Percentiles rank a stretch among this genome's conserved stretches.
These are phyloP conservation scores for Moricandia moricandioides DNA, from an alignment of 345 rosid species.

Conservation along the genomic window DNA sequence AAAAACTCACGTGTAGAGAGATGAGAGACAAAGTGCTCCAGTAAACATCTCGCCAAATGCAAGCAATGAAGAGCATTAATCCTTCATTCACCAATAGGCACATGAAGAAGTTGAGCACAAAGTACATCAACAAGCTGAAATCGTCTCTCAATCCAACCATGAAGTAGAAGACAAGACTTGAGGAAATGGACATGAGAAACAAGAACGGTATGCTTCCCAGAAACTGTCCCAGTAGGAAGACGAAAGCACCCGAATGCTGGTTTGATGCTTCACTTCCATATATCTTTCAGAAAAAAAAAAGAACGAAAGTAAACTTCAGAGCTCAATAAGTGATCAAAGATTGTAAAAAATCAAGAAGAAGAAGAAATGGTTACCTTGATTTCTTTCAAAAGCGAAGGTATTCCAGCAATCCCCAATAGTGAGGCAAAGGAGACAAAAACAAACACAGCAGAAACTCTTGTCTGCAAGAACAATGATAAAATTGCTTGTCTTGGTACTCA, in stretches of 20 bases:
- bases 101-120: constrained; percentile 90
- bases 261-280: constrained; percentile 82
- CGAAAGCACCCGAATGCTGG: constrained; percentile 87
- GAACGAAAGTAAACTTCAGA: background rate
- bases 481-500: background rate
- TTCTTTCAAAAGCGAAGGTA: constrained; percentile 72
- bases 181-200: constrained; percentile 92
- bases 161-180: constrained; percentile 95
- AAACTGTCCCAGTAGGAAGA: constrained; percentile 85
- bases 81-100: constrained; percentile 95
- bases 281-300: constrained; percentile 61
- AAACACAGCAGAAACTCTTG: constrained; percentile 84
- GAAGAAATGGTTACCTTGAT: constrained; percentile 55
- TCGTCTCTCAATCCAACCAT: constrained; percentile 77
- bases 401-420: constrained; percentile 81
- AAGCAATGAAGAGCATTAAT: constrained; percentile 59
- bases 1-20: constrained; percentile 62
- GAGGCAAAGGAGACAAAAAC: constrained; percentile 83
- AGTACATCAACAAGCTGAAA: constrained; percentile 97
- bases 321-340: background rate
- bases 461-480: constrained; percentile 46
- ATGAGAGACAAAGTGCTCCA: constrained; percentile 69
- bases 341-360: background rate
- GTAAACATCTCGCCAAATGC: constrained; percentile 74
- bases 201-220: constrained; percentile 94